A percentile compares a stretch with the other conserved stretches of the same genome.
phyloP scores from a whole-genome alignment of 306 rosid species.

The Vigna mungo region DNA sequence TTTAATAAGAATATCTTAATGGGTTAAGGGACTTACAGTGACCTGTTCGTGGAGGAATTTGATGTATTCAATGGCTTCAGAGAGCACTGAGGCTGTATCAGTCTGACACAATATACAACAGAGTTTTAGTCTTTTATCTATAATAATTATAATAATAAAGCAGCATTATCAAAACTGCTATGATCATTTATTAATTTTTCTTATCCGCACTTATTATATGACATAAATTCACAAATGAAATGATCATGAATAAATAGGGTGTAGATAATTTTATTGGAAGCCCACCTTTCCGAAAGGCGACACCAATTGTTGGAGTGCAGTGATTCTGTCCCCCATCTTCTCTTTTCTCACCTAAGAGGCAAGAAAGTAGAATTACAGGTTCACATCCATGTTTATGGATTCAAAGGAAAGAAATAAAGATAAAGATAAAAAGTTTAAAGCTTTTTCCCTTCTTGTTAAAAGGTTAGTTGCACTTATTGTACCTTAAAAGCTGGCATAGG shows the following conservation, averaged over 20 bases:
- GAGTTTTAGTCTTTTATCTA: conserved; percentile 40
- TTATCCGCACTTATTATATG: conserved; percentile 1
- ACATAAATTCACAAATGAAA: conserved; percentile 48
- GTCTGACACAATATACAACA: conserved; percentile 68
- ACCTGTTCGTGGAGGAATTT: conserved; percentile 97
- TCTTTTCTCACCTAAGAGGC: conserved; percentile 88
- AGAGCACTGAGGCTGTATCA: conserved; percentile 99
- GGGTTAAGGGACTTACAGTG: conserved; percentile 69
- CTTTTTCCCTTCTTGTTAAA: conserved; percentile 39
- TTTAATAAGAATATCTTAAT: conserved; percentile 10
- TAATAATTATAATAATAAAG: conserved; percentile 12
- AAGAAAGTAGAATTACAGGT: conserved; percentile 44
- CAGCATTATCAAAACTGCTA: background rate
- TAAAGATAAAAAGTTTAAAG: conserved; percentile 41
- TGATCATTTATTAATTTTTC: background rate
- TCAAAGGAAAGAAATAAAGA: conserved; percentile 27
- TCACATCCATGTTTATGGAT: conserved; percentile 48
- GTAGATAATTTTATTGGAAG: conserved; percentile 40
- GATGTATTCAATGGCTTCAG: conserved; percentile 98
- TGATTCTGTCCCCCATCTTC: conserved; percentile 99
- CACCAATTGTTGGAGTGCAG: conserved; percentile 99
- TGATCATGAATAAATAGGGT: conserved; percentile 46
- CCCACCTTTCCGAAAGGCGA: conserved; percentile 99
- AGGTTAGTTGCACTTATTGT: conserved; percentile 54
- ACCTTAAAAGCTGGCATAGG: conserved; percentile 99